Evolutionary conservation across 2,329 filamentous ascomycete genomes (phyloP), one percentile per base, ranked within the genome.

Genomic region (Hymenoscyphus repandus): DNA sequence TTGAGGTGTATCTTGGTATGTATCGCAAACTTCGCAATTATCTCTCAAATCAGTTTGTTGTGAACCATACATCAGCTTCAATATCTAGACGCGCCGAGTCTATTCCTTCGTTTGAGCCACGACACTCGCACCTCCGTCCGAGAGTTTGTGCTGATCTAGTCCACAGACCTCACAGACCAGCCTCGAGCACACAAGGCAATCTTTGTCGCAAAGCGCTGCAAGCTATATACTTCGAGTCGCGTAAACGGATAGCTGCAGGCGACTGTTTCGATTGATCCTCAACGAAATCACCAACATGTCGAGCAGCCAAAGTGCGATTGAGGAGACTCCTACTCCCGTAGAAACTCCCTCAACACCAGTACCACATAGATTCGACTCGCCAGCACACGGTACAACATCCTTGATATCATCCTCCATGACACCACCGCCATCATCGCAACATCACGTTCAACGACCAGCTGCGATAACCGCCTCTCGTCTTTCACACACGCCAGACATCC

Each of bases 401-500:
- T 18, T 41, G 40, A 27, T 39, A 49, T 30, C 73, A 18, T 55
- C 54, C 7, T 74, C 72, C 36, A 78, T 83, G 69, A 85, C 82
- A 11, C 80, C 82, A 11, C 82, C 82, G 20, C 81, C 80, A 9
- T 85, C 82, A 2, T 78, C 79, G 2, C 82, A 85, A 61, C 62
- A 77, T 6, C 72, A 74, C 20, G 49, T 48, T 32, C 34, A 43
- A 27, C 53, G 55, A 47, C 54, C 48, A 22, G 18, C 47, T n/a
- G 39, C 22, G n/a, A 33, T 47, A 36, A 34, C 38, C 9, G 50
- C 51, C 22, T 17, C 49, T 46, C 49, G 33, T 17, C 51, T 51
- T 36, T 51, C 52, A 13, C 45, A 30, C 34, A 61, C 59, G 18
- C 58, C 59, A 6, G 54, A 59, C 5, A 44, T 52, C 3, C 20